phyloP scores from a whole-genome alignment of 2,329 filamentous ascomycete genomes.

The Escovopsis sp. region DNA sequence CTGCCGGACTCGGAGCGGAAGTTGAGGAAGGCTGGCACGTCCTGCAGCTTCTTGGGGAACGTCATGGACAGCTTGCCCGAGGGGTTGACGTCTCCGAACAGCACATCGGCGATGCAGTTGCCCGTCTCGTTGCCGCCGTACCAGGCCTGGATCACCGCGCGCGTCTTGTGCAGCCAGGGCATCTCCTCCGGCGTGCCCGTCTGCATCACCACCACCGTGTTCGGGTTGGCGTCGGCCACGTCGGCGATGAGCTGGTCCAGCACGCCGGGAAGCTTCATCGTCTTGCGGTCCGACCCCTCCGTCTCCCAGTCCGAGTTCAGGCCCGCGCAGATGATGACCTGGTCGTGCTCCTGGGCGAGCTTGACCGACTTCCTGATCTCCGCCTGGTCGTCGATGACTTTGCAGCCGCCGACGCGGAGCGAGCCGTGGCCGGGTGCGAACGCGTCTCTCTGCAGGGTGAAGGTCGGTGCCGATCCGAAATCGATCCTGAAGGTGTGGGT shows the following conservation, averaged over 20 bases:
- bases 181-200: conserved; percentile 62
- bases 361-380: conserved; percentile 53
- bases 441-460: conserved; percentile 34
- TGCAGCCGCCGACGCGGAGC: conserved; percentile 46
- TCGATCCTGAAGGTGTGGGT: conserved; percentile 44
- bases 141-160: conserved; percentile 60
- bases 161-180: conserved; percentile 47
- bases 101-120: conserved; percentile 63
- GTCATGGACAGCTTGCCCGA: conserved; percentile 60
- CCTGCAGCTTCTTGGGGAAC: conserved; percentile 52
- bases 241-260: conserved; percentile 55
- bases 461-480: conserved; percentile 44
- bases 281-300: conserved; percentile 63
- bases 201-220: conserved; percentile 60
- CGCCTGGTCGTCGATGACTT: conserved; percentile 39
- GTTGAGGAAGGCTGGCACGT: conserved; percentile 66
- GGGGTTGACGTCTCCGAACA: conserved; percentile 62
- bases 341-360: conserved; percentile 54
- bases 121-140: conserved; percentile 80
- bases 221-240: conserved; percentile 51
- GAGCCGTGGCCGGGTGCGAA: conserved; percentile 43
- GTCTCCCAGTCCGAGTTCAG: conserved; percentile 73
- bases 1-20: conserved; percentile 55
- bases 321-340: conserved; percentile 65
- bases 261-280: conserved; percentile 60